phyloP scores from a whole-genome alignment of 768 basidiomycete genomes.

The Lactarius evosmus region DNA sequence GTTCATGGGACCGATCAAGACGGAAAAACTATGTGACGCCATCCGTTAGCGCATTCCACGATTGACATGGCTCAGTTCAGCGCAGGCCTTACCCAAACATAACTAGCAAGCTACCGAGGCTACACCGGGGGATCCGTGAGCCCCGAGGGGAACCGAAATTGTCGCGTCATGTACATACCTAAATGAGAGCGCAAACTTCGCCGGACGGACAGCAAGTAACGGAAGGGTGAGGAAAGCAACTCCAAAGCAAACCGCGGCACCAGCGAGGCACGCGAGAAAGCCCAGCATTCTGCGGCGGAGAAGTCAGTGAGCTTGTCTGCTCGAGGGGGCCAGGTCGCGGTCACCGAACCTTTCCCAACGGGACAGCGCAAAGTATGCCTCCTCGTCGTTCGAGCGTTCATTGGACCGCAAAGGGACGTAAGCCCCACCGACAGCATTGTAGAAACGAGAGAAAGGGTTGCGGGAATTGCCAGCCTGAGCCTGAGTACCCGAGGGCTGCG shows the following conservation, averaged over 20 bases:
- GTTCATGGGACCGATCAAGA: constrained; percentile 87
- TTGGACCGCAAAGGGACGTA: constrained; percentile 85
- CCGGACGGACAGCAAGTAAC: constrained; percentile 65
- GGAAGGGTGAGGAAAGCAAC: constrained; percentile 85
- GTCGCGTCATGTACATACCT: constrained; percentile 44
- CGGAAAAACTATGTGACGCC: constrained; percentile 55
- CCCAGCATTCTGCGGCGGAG: constrained; percentile 64
- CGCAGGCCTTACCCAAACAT: constrained; percentile 78
- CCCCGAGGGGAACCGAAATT: background rate
- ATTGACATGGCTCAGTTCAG: background rate
- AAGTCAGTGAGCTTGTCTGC: background rate
- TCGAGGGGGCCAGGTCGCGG: constrained; percentile 1
- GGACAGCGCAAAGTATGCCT: constrained; percentile 89
- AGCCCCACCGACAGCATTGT: constrained; percentile 77
- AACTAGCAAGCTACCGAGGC: constrained; percentile 86
- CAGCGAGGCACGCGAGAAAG: constrained; percentile 84
- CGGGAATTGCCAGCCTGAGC: constrained; percentile 31
- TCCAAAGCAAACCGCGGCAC: constrained; percentile 91
- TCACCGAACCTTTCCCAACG: constrained; percentile 82
- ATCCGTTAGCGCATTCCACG: background rate
- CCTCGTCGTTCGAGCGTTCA: constrained; percentile 89
- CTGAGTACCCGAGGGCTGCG: constrained; percentile 41
- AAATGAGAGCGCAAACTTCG: constrained; percentile 90
- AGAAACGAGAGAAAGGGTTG: constrained; percentile 81
- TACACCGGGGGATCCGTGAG: constrained; percentile 32